phyloP scores from a whole-genome alignment of 2,329 filamentous ascomycete species.

The Furcasterigmium sp. region DNA sequence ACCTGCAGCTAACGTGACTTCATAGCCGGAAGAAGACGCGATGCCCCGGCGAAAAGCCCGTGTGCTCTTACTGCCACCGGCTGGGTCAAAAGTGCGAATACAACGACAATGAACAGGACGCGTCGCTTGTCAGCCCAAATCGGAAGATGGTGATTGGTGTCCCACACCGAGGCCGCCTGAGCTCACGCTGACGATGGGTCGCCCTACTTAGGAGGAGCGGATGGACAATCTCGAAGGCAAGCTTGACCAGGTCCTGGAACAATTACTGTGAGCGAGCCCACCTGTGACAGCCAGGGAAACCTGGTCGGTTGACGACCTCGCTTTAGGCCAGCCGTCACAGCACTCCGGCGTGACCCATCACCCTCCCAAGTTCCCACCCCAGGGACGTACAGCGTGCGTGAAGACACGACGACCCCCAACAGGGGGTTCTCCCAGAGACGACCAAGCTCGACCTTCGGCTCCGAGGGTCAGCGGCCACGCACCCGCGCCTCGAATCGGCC shows the following conservation, averaged over 20 bases:
- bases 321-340: no score
- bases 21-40: background rate
- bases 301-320: no score
- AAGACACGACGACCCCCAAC: no score
- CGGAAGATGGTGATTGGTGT: background rate
- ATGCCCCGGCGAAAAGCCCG: background rate
- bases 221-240: constrained; percentile 1
- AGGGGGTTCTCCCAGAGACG: no score
- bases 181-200: no score
- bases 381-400: background rate
- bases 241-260: background rate
- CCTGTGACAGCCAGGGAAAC: no score
- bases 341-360: no score
- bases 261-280: background rate
- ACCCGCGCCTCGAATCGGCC: no score
- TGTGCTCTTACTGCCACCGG: background rate
- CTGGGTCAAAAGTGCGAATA: background rate
- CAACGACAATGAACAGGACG: background rate
- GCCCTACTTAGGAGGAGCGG: background rate
- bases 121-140: background rate
- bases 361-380: no score
- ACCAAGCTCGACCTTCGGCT: no score
- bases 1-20: background rate
- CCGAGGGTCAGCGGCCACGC: no score
- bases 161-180: background rate